A percentile compares a stretch with the other conserved stretches of the same genome.
These are phyloP conservation scores for Emmonsiellopsis sp. DNA, from an alignment of 2,329 filamentous ascomycete species.

Conservation along the genomic window DNA sequence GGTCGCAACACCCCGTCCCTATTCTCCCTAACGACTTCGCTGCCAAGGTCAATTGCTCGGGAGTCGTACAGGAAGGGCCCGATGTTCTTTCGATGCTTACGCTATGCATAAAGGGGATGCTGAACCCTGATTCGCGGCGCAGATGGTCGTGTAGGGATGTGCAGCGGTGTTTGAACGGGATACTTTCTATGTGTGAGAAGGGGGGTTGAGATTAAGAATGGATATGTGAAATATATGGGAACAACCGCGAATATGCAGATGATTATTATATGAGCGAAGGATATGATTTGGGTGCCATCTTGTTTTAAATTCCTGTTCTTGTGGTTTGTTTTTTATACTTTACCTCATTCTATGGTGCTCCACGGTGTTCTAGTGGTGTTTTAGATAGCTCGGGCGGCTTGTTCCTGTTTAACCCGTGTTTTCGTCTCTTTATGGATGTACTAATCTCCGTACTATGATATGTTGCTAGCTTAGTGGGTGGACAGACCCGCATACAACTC, in stretches of 20 bases:
- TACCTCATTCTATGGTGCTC: not conserved
- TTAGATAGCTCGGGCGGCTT: not conserved
- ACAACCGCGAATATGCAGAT: too few species aligned
- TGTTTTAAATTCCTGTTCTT: not conserved
- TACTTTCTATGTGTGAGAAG: slow-evolving; percentile 15
- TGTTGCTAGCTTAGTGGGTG: not conserved
- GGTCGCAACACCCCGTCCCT: slow-evolving; percentile 10
- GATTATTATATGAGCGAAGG: too few species aligned
- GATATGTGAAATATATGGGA: too few species aligned
- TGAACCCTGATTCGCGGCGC: slow-evolving; percentile 25
- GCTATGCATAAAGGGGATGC: slow-evolving; percentile 34
- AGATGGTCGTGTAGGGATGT: slow-evolving; percentile 32
- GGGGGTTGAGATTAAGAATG: not conserved
- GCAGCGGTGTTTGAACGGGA: slow-evolving; percentile 24
- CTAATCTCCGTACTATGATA: not conserved
- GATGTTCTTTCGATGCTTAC: slow-evolving; percentile 20
- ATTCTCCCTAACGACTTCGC: slow-evolving; percentile 30
- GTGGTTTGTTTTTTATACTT: too few species aligned
- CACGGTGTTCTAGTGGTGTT: not conserved
- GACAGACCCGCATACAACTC: not conserved
- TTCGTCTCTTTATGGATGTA: not conserved
- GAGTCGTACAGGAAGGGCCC: slow-evolving; percentile 17
- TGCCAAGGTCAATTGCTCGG: slow-evolving; percentile 27
- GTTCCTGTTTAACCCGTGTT: not conserved
- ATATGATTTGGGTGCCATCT: not conserved